Evolutionary conservation across 768 basidiomycete species (phyloP).

Genomic region (Suillus americanus): DNA sequence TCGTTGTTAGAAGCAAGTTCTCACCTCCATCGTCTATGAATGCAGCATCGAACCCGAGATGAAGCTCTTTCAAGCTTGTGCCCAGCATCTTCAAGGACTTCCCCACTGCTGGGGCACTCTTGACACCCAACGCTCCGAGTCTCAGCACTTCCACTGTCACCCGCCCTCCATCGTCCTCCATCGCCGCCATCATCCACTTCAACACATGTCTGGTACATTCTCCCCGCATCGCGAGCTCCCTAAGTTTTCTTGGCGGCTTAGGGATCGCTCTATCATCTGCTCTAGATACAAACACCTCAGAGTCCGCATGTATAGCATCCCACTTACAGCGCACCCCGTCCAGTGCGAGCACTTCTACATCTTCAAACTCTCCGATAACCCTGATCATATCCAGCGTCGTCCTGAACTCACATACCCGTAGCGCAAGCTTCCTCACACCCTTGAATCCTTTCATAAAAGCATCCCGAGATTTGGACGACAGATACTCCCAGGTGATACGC

Average conservation of each 20-base stretch:
- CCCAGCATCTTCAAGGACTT: conserved; percentile 25
- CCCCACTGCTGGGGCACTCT: conserved; percentile 27
- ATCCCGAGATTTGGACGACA: conserved; percentile 26
- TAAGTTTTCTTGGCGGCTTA: conserved; percentile 20
- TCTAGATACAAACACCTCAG: conserved; percentile 5
- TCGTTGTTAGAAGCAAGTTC: conserved; percentile 4
- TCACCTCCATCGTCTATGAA: conserved; percentile 31
- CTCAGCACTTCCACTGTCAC: conserved; percentile 15
- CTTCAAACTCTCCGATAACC: conserved; percentile 27
- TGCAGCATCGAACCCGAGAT: conserved; percentile 30
- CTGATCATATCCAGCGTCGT: conserved; percentile 26
- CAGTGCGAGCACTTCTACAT: conserved; percentile 27
- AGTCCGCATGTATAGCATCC: conserved; percentile 1
- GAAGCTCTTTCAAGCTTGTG: conserved; percentile 21
- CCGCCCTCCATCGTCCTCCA: conserved; percentile 9
- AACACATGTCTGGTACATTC: conserved; percentile 24
- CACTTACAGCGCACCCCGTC: conserved; percentile 27
- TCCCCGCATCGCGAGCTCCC: conserved; percentile 27
- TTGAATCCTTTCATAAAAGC: conserved; percentile 27
- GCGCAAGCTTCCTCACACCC: conserved; percentile 16
- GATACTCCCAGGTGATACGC: conserved; percentile 32
- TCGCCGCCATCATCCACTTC: conserved; percentile 27
- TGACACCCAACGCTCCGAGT: conserved; percentile 26
- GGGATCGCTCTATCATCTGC: conserved; percentile 1
- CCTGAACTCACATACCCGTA: conserved; percentile 26